Base-by-base conservation (phyloP, 1,139 yeast genomes). In the Hansenula sp. region DNA sequence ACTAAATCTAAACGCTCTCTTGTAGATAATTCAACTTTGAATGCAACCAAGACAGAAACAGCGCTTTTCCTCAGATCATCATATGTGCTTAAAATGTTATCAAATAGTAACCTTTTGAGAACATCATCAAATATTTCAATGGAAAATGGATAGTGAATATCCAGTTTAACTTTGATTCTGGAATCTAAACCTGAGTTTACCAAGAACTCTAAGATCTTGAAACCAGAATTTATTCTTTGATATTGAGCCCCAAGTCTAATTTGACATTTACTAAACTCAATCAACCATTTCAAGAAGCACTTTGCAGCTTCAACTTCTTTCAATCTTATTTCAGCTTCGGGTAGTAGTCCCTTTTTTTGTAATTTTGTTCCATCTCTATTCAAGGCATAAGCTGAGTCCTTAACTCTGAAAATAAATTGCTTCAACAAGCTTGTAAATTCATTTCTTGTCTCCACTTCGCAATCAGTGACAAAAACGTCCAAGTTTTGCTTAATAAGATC, bases 241-340 rank as follows among this genome's bases (percentile, higher is more conserved):
- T 88, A 89, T 3, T 86, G 82, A 0, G 85, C 68, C 1, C 88
- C 87, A 0, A 95, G 91, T 11, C 71, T 66, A 19, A 87, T 55
- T 43, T 74, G 75, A 0, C 58, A 46, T 33, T 63, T 63, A 15
- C 82, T 51, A 47, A 72, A 70, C 0, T 51, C 48, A 2, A 78
- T 41, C 3, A 84, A 53, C 70, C 75, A 66, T 0, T 41, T 19
- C 18, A 81, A 47, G 53, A 85, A 87, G 0, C 45, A 38, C 33
- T 66, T 47, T 7, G 71, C 70, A 1, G 53, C 43, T 8, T 56
- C 52, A 5, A 77, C 59, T n/a, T 57, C 49, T 1, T 40, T 33
- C 4, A 50, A 28, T 36, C 65, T 64, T 4, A 55, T 58, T 2
- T 58, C 47, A 17, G 66, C 70, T 39, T 69, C 73, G 3, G 55